phyloP scores from a whole-genome alignment of 2,329 filamentous ascomycete species.

The Aaosphaeria pasadenensis region DNA sequence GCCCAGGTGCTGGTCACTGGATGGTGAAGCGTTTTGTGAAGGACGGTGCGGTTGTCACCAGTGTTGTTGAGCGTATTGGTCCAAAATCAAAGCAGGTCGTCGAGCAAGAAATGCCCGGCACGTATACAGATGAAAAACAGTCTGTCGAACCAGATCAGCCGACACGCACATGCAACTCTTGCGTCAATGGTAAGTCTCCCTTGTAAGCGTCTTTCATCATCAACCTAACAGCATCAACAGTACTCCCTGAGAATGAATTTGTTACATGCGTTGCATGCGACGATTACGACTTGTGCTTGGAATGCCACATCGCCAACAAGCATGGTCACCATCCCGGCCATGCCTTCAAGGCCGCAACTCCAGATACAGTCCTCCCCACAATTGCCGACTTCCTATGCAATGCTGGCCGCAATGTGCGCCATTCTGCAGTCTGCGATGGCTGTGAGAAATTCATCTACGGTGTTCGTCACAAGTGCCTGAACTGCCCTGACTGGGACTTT shows the following conservation, averaged over 20 bases:
- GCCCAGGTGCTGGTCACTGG: conserved; percentile 80
- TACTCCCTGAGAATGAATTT: conserved; percentile 74
- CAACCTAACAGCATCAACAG: conserved; percentile 32
- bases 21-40: conserved; percentile 85
- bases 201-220: neutral
- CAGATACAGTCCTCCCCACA: conserved; percentile 56
- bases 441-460: conserved; percentile 87
- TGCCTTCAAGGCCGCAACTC: conserved; percentile 67
- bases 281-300: conserved; percentile 88
- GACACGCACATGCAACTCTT: conserved; percentile 71
- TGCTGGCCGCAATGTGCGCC: conserved; percentile 75
- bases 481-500: conserved; percentile 97
- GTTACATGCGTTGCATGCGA: conserved; percentile 81
- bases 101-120: conserved; percentile 42
- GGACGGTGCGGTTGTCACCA: conserved; percentile 76
- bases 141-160: conserved; percentile 35
- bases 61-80: conserved; percentile 76
- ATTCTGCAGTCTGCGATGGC: conserved; percentile 90
- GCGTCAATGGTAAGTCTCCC: conserved; percentile 54
- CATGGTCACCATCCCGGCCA: conserved; percentile 94
- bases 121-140: conserved; percentile 46
- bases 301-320: conserved; percentile 70
- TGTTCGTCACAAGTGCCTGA: conserved; percentile 92
- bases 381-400: conserved; percentile 66
- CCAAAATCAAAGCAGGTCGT: conserved; percentile 54